Evolutionary conservation across 768 basidiomycete genomes (phyloP), one percentile per base, ranked within the genome.

Genomic region (Leccinum sublutescens): DNA sequence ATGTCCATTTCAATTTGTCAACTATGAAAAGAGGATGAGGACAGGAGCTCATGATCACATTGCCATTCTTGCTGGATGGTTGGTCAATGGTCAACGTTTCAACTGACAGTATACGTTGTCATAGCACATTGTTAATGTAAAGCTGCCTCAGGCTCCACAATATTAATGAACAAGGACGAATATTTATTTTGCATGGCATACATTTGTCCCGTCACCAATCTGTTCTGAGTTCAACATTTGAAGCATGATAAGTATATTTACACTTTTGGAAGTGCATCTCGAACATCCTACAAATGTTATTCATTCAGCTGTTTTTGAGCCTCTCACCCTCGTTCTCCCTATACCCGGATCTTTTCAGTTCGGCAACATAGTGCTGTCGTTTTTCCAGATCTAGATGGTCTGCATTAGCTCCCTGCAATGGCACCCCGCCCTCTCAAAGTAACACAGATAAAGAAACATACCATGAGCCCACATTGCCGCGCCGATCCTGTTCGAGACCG

Each of bases 381-480:
- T 88, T 88, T 71, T 89, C 87, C 4, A 88, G 68, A 70, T 88
- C 86, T 88, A 57, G 1, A 47, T 40, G 29, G 29, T 34, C 11
- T 17, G 15, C 6, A 5, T 69, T 17, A 62, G 58, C 7, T 1
- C 3, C 27, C 5, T 14, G 12, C 10, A 43, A n/a, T 8, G 14
- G 15, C 15, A 43, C 7, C 2, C 4, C 7, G 23, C 25, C 5
- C 14, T 21, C 6, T 2, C 21, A 7, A 4, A 19, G 25, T 5
- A 31, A 29, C 2, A 48, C 1, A 43, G 17, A 43, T 25, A 15
- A 0, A 17, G 15, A n/a, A 21, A 66, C 78, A 15, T 57, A 90
- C 88, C 90, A 62, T 87, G 85, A 5, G 91, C 89, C 89, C 93
- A 97, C 95, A 97, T 96, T 1, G 93, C 93, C 2, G 92, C 95